A percentile compares a stretch with the other conserved stretches of the same genome.
Evolutionary conservation across 2,329 filamentous ascomycete species (phyloP).

Genomic region (Aspergillus pseudotamarii): DNA sequence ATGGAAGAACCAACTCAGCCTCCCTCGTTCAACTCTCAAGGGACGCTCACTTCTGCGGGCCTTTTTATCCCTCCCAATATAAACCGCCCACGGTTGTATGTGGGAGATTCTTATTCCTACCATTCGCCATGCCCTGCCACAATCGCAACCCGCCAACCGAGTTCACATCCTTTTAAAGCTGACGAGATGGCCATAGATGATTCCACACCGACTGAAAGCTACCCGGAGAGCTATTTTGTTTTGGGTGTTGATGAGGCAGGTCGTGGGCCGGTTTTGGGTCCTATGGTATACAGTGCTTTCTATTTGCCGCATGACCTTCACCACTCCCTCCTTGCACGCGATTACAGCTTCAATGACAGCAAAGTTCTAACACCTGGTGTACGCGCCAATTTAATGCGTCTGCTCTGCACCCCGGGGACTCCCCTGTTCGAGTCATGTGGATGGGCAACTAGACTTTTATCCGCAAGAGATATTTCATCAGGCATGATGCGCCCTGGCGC

Average conservation of each 20-base stretch:
- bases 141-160: conserved; percentile 46
- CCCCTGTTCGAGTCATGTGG: conserved; percentile 69
- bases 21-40: conserved; percentile 26
- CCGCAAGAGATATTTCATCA: conserved; percentile 78
- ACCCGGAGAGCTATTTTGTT: conserved; percentile 43
- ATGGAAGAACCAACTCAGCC: conserved; percentile 40
- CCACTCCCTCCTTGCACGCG: conserved; percentile 72
- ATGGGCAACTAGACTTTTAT: conserved; percentile 81
- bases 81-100: conserved; percentile 57
- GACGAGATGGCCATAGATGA: conserved; percentile 1
- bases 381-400: conserved; percentile 70
- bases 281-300: conserved; percentile 71
- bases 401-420: conserved; percentile 67
- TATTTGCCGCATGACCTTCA: conserved; percentile 68
- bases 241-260: conserved; percentile 94
- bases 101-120: conserved; percentile 70
- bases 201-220: neutral
- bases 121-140: conserved; percentile 68
- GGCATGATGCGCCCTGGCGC: conserved; percentile 67
- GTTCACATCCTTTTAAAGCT: neutral
- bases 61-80: conserved; percentile 72
- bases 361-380: conserved; percentile 85
- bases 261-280: conserved; percentile 85
- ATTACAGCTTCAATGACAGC: conserved; percentile 91
- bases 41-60: conserved; percentile 37